phyloP scores from a whole-genome alignment of 176 grass and related monocot species.

The Olyra latifolia region DNA sequence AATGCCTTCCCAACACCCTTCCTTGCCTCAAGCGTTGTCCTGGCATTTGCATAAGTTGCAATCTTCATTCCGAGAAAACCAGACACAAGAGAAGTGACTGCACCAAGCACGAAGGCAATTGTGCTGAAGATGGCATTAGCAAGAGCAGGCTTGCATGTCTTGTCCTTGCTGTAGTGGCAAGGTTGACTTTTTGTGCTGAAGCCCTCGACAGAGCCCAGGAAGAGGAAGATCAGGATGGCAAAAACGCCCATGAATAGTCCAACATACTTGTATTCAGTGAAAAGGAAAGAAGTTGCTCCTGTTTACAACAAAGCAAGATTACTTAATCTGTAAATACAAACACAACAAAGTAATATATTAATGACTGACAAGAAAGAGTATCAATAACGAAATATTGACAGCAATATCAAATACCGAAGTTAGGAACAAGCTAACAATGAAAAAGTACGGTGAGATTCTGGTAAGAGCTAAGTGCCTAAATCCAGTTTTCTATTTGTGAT shows the following conservation, averaged over 20 bases:
- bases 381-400: background rate
- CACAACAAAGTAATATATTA: background rate
- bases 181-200: slow-evolving; percentile 85
- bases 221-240: slow-evolving; percentile 81
- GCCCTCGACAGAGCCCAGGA: slow-evolving; percentile 92
- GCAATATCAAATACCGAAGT: background rate
- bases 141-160: slow-evolving; percentile 84
- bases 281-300: slow-evolving; percentile 94
- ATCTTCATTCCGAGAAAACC: slow-evolving; percentile 99
- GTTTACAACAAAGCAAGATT: slow-evolving; percentile 40
- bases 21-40: slow-evolving; percentile 87
- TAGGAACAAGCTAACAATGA: background rate
- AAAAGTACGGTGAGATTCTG: background rate
- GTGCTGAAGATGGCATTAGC: slow-evolving; percentile 92
- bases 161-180: slow-evolving; percentile 90
- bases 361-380: background rate
- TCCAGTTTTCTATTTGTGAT: background rate
- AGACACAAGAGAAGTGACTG: slow-evolving; percentile 82
- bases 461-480: background rate
- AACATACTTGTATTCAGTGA: slow-evolving; percentile 91
- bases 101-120: slow-evolving; percentile 82
- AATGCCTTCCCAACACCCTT: slow-evolving; percentile 96
- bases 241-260: slow-evolving; percentile 82
- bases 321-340: slow-evolving; percentile 13
- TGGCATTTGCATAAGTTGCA: slow-evolving; percentile 87